These are phyloP conservation scores for Phanerochaete carnosa DNA, from an alignment of 768 basidiomycete genomes.

Conservation along the genomic window DNA sequence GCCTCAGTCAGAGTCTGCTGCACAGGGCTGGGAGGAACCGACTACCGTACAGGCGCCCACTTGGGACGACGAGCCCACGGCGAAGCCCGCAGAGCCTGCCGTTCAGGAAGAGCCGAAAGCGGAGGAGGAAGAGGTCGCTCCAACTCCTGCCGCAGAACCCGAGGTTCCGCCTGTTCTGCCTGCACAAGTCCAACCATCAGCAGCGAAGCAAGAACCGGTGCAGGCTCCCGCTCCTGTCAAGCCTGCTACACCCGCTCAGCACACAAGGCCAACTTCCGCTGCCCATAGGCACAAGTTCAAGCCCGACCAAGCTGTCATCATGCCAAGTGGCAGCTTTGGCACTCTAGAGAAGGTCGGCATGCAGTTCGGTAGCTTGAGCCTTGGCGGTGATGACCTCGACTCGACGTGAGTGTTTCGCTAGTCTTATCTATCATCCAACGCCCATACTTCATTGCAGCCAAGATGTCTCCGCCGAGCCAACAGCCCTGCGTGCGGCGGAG, in stretches of 20 bases:
- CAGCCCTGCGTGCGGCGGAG: constrained; percentile 18
- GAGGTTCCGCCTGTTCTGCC: constrained; percentile 17
- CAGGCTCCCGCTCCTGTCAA: constrained; percentile 29
- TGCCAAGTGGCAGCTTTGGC: constrained; percentile 66
- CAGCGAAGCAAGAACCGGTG: constrained; percentile 21
- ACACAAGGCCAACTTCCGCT: constrained; percentile 48
- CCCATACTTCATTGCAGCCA: constrained; percentile 8
- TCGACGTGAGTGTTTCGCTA: constrained; percentile 44
- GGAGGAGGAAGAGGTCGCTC: constrained; percentile 11
- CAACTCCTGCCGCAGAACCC: constrained; percentile 11
- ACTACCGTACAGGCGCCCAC: constrained; percentile 32
- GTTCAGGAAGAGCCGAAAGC: constrained; percentile 8
- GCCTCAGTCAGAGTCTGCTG: constrained; percentile 13
- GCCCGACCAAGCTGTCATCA: constrained; percentile 77
- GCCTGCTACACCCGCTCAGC: constrained; percentile 40
- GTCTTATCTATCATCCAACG: neutral
- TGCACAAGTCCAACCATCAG: constrained; percentile 11
- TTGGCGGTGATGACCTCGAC: constrained; percentile 64
- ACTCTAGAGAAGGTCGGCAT: constrained; percentile 78
- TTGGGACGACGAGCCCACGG: constrained; percentile 35
- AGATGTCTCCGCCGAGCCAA: constrained; percentile 32
- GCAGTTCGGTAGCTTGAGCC: constrained; percentile 84
- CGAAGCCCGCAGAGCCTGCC: neutral
- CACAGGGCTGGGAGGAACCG: constrained; percentile 34
- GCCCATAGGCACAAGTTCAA: constrained; percentile 67